A percentile compares a stretch with the other conserved stretches of the same genome.
Conservation (phyloP, 2,329 filamentous ascomycete genomes). For the Colletotrichum acutatum region DNA sequence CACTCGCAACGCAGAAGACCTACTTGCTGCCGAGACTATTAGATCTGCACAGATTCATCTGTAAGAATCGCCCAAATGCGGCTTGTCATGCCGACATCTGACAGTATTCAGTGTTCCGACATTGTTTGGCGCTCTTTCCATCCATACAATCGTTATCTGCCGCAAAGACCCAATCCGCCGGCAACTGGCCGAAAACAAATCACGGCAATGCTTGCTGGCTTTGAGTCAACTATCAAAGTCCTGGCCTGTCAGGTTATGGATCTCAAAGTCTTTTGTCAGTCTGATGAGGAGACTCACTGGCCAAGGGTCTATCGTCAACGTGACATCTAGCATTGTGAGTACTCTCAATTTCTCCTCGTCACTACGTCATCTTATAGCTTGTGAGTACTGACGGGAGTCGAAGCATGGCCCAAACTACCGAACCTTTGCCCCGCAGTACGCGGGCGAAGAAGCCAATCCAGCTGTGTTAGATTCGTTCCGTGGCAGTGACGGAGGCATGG, state of each 20-base stretch:
- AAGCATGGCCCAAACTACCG: neutral
- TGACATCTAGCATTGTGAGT: conserved; percentile 12
- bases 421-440: neutral
- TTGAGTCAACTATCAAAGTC: conserved; percentile 15
- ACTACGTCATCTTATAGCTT: neutral
- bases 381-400: neutral
- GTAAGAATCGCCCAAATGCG: neutral
- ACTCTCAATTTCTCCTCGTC: neutral
- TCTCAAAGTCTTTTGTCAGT: conserved; percentile 12
- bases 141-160: conserved; percentile 17
- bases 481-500: neutral
- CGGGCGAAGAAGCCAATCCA: neutral
- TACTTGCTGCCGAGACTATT: neutral
- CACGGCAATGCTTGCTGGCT: conserved; percentile 15
- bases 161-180: conserved; percentile 6
- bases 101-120: neutral
- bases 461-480: neutral
- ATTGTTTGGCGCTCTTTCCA: conserved; percentile 20
- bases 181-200: conserved; percentile 19
- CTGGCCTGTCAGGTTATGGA: conserved; percentile 24
- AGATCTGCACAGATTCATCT: conserved; percentile 8
- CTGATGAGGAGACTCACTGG: conserved; percentile 19
- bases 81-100: neutral
- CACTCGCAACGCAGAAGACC: conserved; percentile 27
- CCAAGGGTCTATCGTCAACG: conserved; percentile 10